Percentiles rank a stretch among this genome's conserved stretches.
These are phyloP conservation scores for Nothophaeocryptopus gaeumannii DNA, from an alignment of 2,329 filamentous ascomycete genomes.

Conservation along the genomic window DNA sequence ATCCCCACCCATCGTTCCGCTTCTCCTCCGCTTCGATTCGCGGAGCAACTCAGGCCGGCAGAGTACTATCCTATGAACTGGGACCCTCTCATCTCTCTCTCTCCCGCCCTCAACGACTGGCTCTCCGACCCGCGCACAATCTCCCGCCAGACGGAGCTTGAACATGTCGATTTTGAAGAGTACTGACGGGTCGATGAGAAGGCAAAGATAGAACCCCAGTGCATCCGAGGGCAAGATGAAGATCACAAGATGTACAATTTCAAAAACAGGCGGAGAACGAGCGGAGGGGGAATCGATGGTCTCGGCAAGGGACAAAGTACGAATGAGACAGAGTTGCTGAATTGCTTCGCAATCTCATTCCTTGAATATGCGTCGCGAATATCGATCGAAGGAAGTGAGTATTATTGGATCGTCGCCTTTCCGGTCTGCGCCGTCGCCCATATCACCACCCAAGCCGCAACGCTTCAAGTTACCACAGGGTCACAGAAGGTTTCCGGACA, in stretches of 20 bases:
- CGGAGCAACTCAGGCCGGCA: no score
- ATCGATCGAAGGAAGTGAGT: neutral
- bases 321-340: neutral
- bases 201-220: neutral
- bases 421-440: constrained; percentile 1
- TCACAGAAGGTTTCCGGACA: neutral
- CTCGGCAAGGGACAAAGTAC: no score
- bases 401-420: constrained; percentile 13
- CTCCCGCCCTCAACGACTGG: neutral
- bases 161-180: neutral
- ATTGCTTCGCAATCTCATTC: constrained; percentile 5
- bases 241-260: constrained; percentile 4
- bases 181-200: neutral
- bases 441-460: neutral
- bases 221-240: neutral
- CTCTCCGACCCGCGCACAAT: constrained; percentile 1
- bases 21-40: no score
- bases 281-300: no score
- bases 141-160: neutral
- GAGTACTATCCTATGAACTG: no score
- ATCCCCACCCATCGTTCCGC: no score
- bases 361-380: neutral
- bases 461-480: neutral
- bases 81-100: no score
- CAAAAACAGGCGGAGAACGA: neutral